Base-by-base conservation (phyloP, 192 early-diverging fungal species). In the Mortierella antarctica region DNA sequence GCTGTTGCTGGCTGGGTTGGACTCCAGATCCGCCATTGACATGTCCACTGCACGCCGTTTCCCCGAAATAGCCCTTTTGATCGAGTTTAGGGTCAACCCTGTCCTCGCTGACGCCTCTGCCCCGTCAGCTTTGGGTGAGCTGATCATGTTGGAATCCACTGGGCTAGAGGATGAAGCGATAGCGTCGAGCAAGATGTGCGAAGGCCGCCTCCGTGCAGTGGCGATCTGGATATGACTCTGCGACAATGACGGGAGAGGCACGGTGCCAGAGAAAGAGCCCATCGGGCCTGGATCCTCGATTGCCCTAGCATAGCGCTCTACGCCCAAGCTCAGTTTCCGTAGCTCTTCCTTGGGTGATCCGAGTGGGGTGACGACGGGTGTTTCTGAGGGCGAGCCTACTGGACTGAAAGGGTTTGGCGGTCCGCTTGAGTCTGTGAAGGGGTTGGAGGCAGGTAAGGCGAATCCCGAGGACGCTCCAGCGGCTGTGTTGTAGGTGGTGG, bases 281-380 rank as follows among this genome's bases (percentile, higher is more conserved):
- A 70, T 65, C 17, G 67, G 67, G 1, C 59, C 75, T 7, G 56
- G 50, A 51, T 78, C 75, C 23, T 78, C 67, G 23, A 78, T 70
- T 14, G 75, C 75, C 41, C 67, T 55, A 18, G 75, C 75, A 49
- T 70, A 78, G 20, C 75, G 68, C 55, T 78, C 75, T 39, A 78
- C 75, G 7, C 75, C 75, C 5, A 78, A 62, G 57, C 13, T 78
- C 10, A 78, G 75, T 40, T 71, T 78, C 5, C 60, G 62, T 7
- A 70, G 20, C 42, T 66, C 75, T 14, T 14, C 13, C 0, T 67
- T 54, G 40, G 75, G 75, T 12, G 75, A 78, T 23, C 74, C 74
- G 6, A 63, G 67, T 44, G 75, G 75, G 13, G 75, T 78, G 4
- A 51, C 52, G 6, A 66, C 23, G 17, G 75, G 73, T 4, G 58